Evolutionary conservation across 495 filamentous ascomycete genomes (phyloP).

Genomic region (Neurospora sp.): DNA sequence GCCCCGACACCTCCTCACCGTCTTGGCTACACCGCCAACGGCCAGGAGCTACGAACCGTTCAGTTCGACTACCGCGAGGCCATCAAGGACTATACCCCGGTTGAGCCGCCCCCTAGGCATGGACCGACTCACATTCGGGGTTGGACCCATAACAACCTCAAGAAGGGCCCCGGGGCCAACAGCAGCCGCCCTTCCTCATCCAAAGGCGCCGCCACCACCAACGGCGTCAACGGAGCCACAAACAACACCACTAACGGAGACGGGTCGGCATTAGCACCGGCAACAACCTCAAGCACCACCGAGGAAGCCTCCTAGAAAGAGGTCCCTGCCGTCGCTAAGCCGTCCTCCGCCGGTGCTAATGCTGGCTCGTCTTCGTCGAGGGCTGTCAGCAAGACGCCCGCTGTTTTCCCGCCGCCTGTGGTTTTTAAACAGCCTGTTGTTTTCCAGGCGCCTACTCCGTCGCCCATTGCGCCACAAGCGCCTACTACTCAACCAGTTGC

Average conservation of each 20-base stretch:
- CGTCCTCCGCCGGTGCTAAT: background rate
- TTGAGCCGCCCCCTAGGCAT: constrained; percentile 32
- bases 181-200: background rate
- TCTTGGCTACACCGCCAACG: constrained; percentile 25
- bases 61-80: constrained; percentile 38
- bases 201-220: background rate
- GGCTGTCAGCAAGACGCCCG: background rate
- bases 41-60: constrained; percentile 34
- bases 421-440: background rate
- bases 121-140: constrained; percentile 39
- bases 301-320: background rate
- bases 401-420: background rate
- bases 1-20: constrained; percentile 38
- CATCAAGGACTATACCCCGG: constrained; percentile 35
- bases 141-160: constrained; percentile 38
- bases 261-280: background rate
- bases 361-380: background rate
- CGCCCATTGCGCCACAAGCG: background rate
- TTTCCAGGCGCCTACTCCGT: background rate
- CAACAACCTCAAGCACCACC: background rate
- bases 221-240: background rate
- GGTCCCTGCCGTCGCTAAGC: background rate
- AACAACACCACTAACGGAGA: background rate
- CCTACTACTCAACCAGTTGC: background rate
- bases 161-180: constrained; percentile 8